phyloP scores from a whole-genome alignment of 176 grass and related monocot species.

The Triticum monococcum region DNA sequence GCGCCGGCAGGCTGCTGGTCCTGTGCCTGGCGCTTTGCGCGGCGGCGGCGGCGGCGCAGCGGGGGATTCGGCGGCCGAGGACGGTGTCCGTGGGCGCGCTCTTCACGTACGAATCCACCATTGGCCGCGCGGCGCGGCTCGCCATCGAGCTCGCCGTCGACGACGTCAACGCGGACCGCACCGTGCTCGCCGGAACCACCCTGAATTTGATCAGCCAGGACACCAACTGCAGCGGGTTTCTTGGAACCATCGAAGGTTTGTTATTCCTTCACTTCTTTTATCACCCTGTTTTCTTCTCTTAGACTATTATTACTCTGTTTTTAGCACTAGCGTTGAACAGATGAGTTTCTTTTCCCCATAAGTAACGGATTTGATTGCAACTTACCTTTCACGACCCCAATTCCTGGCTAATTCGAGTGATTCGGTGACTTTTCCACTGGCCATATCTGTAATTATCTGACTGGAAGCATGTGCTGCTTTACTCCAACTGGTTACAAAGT shows the following conservation, averaged over 20 bases:
- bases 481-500: background rate
- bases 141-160: conserved; percentile 72
- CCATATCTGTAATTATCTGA: background rate
- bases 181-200: conserved; percentile 54
- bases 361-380: background rate
- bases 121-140: conserved; percentile 63
- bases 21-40: conserved; percentile 8
- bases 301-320: background rate
- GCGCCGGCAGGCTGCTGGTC: background rate
- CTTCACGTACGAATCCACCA: conserved; percentile 74
- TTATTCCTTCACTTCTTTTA: background rate
- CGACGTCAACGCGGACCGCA: conserved; percentile 68
- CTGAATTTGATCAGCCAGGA: conserved; percentile 61
- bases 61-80: background rate
- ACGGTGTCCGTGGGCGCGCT: conserved; percentile 56
- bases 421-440: background rate
- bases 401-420: background rate
- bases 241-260: conserved; percentile 69
- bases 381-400: background rate
- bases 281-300: background rate
- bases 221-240: conserved; percentile 85
- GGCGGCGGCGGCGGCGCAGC: conserved; percentile 19
- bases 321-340: background rate
- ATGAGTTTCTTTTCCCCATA: background rate
- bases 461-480: background rate